Evolutionary conservation across 371 early-diverging fungal species (phyloP), one percentile per base, ranked within the genome.

Genomic region (Mortierella sp.): DNA sequence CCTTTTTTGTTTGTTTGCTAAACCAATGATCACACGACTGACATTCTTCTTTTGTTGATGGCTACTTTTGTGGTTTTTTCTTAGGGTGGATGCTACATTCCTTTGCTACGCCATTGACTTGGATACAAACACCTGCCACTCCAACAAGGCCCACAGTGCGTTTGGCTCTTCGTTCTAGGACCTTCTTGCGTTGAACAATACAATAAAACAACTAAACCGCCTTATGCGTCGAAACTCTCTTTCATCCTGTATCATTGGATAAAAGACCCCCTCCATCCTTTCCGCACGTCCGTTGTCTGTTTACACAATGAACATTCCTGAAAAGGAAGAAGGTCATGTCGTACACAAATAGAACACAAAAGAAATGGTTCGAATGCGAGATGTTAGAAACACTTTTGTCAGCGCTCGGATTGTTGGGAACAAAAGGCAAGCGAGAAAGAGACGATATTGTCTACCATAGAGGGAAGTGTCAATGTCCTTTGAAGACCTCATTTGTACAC

Each of bases 31-130:
- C 63, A 16, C 35, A 7, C 35, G 63, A 29, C 58, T 63, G 27
- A 60, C 51, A 51, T 1, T 51, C 21, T 51, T 63, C 14, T 21
- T 18, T 12, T 63, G 5, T 32, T 7, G 18, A 51, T 51, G 51
- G 21, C 5, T 63, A 16, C 16, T 68, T 48, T 75, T 5, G 1
- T 41, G 41, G 6, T 41, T 41, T 41, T 54, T 1, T 35, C 56
- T 41, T 79, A 96, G 95, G 70, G 91, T 96, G 41, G 96, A 96
- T 85, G 93, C 96, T 0, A 92, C 93, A 3, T 96, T 96, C 79
- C 88, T 96, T 27, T 95, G 95, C 78, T 96, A 95, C 85, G 93
- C 95, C 24, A 92, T 96, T 73, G 96, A 96, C 86, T 83, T 96
- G 21, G 96, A 96, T 76, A 91, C 91, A 4, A 94, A 95, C 78